Evolutionary conservation across 106 monocot species (phyloP).

Genomic region (Agapanthus africanus): DNA sequence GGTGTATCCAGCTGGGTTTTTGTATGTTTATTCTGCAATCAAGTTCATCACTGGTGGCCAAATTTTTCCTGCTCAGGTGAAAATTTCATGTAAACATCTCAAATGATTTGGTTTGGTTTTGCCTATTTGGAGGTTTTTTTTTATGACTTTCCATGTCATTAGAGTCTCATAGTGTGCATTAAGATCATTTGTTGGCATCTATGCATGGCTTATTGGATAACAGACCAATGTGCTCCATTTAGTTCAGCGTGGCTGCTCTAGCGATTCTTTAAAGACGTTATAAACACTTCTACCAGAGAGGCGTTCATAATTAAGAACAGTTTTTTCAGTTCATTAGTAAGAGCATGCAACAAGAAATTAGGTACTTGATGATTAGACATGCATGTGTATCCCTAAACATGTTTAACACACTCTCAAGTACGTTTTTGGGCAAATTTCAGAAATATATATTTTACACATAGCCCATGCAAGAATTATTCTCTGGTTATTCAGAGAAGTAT

Average conservation of each 20-base stretch:
- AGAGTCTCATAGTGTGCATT: not conserved
- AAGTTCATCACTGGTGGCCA: conserved; percentile 72
- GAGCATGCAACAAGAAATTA: not conserved
- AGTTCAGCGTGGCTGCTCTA: not conserved
- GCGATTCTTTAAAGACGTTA: too few species aligned
- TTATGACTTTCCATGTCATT: too few species aligned
- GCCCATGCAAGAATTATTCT: too few species aligned
- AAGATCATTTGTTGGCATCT: not conserved
- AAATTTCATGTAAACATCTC: not conserved
- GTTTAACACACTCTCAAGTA: too few species aligned
- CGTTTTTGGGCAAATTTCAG: too few species aligned
- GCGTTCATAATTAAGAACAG: too few species aligned
- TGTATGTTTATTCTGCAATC: conserved; percentile 75
- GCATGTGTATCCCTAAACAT: not conserved
- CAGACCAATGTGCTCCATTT: not conserved
- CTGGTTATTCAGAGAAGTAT: too few species aligned
- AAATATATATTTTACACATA: too few species aligned
- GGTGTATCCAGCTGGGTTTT: conserved; percentile 95
- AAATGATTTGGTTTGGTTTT: not conserved
- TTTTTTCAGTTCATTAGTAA: too few species aligned
- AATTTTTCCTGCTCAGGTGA: conserved; percentile 89
- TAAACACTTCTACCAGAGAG: too few species aligned
- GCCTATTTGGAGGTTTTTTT: too few species aligned
- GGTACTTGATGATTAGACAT: not conserved
- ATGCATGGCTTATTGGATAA: too few species aligned